phyloP scores from a whole-genome alignment of 768 basidiomycete species.

The Suillus brevipes region DNA sequence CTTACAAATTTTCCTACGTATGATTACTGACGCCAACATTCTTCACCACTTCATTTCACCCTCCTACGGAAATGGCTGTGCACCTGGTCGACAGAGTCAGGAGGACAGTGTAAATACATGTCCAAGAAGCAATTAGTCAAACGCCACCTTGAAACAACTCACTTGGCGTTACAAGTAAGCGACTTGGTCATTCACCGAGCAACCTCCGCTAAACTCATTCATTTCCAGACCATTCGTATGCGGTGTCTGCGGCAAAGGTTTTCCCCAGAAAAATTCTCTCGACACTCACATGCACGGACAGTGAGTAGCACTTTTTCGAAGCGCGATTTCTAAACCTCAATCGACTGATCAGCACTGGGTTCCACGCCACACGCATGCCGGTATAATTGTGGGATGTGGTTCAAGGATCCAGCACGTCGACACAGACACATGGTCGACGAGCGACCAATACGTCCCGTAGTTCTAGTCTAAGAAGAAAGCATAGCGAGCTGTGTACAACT shows the following conservation, averaged over 20 bases:
- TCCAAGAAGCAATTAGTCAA: constrained; percentile 68
- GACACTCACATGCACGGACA: constrained; percentile 58
- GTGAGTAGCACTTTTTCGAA: constrained; percentile 32
- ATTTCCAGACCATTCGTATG: constrained; percentile 50
- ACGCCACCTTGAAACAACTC: constrained; percentile 64
- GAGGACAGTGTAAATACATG: constrained; percentile 41
- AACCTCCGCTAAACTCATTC: constrained; percentile 13
- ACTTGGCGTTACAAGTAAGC: constrained; percentile 60
- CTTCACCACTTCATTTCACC: constrained; percentile 22
- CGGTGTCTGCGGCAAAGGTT: constrained; percentile 51
- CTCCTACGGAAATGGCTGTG: constrained; percentile 38
- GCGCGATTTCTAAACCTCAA: constrained; percentile 2
- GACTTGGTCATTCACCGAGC: constrained; percentile 1
- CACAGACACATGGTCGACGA: constrained; percentile 57
- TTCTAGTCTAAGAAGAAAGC: constrained; percentile 47
- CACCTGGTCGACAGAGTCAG: constrained; percentile 39
- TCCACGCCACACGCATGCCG: constrained; percentile 54
- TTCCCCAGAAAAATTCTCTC: constrained; percentile 59
- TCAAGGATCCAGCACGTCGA: constrained; percentile 66
- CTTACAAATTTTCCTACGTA: constrained; percentile 23
- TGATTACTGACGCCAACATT: constrained; percentile 35
- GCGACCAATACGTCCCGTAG: constrained; percentile 54
- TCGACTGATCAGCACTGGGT: constrained; percentile 48
- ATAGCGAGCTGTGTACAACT: constrained; percentile 36
- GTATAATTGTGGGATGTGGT: constrained; percentile 49